Evolutionary conservation across 2,329 filamentous ascomycete genomes (phyloP).

Genomic region (Cryphonectria carpinicola): DNA sequence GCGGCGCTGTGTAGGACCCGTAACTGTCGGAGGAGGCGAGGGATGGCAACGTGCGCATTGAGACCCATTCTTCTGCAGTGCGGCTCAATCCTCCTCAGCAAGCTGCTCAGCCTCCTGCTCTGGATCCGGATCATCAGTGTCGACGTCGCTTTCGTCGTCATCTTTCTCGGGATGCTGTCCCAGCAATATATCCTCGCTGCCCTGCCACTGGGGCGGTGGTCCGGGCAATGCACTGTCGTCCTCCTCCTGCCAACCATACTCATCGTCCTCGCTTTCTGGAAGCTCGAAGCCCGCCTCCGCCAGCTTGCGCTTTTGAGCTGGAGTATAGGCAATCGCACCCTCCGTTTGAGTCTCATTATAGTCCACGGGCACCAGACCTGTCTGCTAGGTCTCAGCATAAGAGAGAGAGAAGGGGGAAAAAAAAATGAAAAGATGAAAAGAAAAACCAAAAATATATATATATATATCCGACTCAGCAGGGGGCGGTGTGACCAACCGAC

Average conservation of each 20-base stretch:
- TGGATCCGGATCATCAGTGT: slow-evolving; percentile 42
- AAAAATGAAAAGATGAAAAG: background rate
- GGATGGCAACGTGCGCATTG: background rate
- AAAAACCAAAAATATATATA: no score
- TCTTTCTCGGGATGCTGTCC: slow-evolving; percentile 41
- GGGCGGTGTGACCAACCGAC: slow-evolving; percentile 42
- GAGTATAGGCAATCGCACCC: slow-evolving; percentile 38
- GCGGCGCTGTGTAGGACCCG: slow-evolving; percentile 6
- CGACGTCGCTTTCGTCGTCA: slow-evolving; percentile 39
- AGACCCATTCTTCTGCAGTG: slow-evolving; percentile 14
- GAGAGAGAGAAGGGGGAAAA: background rate
- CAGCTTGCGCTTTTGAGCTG: slow-evolving; percentile 66
- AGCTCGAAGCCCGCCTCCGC: slow-evolving; percentile 63
- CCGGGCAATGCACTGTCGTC: slow-evolving; percentile 64
- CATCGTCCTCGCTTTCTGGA: slow-evolving; percentile 66
- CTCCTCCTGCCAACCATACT: slow-evolving; percentile 73
- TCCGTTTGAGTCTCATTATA: slow-evolving; percentile 45
- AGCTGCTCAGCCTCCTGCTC: slow-evolving; percentile 31
- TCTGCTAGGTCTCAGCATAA: slow-evolving; percentile 38
- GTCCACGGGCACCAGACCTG: slow-evolving; percentile 47
- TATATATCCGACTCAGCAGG: slow-evolving; percentile 29
- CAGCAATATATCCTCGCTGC: slow-evolving; percentile 66
- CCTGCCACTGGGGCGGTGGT: slow-evolving; percentile 69
- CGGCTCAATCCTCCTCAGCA: slow-evolving; percentile 29
- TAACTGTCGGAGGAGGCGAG: background rate